Evolutionary conservation across 495 filamentous ascomycete genomes (phyloP), one percentile per base, ranked within the genome.

Genomic region (Xylaria bambusicola): DNA sequence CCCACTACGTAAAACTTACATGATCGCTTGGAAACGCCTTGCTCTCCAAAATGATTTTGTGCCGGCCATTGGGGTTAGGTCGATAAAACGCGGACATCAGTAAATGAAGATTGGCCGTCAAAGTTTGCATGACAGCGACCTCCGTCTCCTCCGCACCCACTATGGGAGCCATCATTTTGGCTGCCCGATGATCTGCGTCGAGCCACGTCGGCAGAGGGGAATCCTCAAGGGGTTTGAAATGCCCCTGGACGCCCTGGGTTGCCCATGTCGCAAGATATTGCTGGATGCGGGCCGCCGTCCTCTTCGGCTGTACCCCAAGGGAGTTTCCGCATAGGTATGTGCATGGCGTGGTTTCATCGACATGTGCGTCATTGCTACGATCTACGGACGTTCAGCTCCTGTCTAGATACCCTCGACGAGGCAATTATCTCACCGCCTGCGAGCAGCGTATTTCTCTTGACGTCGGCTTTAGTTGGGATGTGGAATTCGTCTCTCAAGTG

Each of bases 311-410:
- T 31, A 95, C 81, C 41, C 94, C 94, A 9, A 98, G 81, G 4
- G 94, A 98, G 75, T 98, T 97, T n/a, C 94, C 94, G 67, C 93
- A 97, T 41, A 98, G 81, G 71, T 98, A 98, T 66, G 91, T 88
- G 72, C 84, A 88, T 54, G 64, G 41, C 27, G 61, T 61, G 40
- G 63, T 66, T 51, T 56, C 63, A 52, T 69, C 64, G 50, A 57
- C 56, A 62, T 58, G 47, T 46, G 59, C 59, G 56, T 62, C 48
- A 60, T 62, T 58, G 42, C 64, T 64, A 60, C 68, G 69, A 71
- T 73, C 63, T 70, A 62, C 61, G 78, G 45, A 61, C 36, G 29
- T 63, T 71, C 55, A 67, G 61, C 50, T 61, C 38, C 21, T 53
- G 38, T 60, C 40, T 41, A 47, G 27, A 49, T 13, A 21, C 2